These are phyloP conservation scores for Apophysomyces trapeziformis DNA, from an alignment of 371 early-diverging fungal genomes.

Conservation along the genomic window DNA sequence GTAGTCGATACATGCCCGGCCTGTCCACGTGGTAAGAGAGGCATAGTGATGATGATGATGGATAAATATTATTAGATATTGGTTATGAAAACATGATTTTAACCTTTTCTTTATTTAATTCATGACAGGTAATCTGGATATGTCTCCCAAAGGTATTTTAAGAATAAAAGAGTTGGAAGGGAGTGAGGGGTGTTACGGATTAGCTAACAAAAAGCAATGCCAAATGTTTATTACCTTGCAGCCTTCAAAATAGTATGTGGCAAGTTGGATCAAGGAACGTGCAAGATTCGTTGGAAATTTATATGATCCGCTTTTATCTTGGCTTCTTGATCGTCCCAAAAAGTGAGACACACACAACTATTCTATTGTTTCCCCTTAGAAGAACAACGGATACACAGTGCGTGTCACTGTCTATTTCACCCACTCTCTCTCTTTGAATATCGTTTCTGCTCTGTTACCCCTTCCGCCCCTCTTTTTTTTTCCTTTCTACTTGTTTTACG, in stretches of 20 bases:
- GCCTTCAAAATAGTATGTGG: conserved; percentile 38
- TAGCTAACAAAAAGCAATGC: background rate
- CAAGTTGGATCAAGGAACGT: conserved; percentile 21
- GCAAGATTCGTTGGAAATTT: conserved; percentile 30
- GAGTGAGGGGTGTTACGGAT: background rate
- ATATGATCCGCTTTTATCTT: background rate
- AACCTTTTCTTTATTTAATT: conserved; percentile 1
- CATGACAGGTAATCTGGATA: conserved; percentile 37
- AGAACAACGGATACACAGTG: too few relatives aligned
- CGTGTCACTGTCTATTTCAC: too few relatives aligned
- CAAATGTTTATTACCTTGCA: conserved; percentile 7
- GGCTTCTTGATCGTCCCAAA: too few relatives aligned
- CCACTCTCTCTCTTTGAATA: background rate
- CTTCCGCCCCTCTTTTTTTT: conserved; percentile 6
- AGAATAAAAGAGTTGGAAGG: background rate
- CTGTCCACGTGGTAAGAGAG: conserved; percentile 36
- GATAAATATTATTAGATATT: conserved; percentile 2
- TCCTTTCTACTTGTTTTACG: conserved; percentile 1
- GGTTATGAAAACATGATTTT: background rate
- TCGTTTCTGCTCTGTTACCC: background rate
- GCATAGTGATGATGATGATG: too few relatives aligned
- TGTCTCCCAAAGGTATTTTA: conserved; percentile 41
- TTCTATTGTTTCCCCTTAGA: too few relatives aligned
- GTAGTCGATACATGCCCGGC: conserved; percentile 46
- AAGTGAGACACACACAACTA: too few relatives aligned